Evolutionary conservation across 164 flowering plant species (phyloP).

Genomic region (Stephania cephalantha): DNA sequence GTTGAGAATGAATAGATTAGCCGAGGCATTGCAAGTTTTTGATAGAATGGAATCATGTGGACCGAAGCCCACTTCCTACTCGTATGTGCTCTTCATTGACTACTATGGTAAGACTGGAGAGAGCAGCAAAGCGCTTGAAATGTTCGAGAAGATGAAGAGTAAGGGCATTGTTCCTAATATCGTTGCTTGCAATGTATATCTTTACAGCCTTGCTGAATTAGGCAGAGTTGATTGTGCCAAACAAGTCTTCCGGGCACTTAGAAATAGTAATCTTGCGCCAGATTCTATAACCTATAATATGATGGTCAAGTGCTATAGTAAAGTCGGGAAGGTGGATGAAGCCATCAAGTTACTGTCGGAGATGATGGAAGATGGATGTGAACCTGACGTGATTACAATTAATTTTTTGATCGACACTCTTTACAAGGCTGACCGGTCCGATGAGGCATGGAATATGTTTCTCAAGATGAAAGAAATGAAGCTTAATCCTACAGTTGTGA

Average conservation of each 20-base stretch:
- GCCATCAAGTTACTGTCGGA: conserved; percentile 55
- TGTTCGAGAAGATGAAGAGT: conserved; percentile 66
- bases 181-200: conserved; percentile 77
- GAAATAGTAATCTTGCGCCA: conserved; percentile 53
- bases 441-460: conserved; percentile 86
- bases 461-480: conserved; percentile 54
- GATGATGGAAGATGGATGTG: conserved; percentile 54
- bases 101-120: conserved; percentile 78
- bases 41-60: conserved; percentile 47
- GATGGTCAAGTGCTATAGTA: conserved; percentile 90
- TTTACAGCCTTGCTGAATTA: conserved; percentile 65
- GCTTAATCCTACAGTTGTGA: conserved; percentile 73
- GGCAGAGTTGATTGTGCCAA: conserved; percentile 65
- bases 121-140: conserved; percentile 56
- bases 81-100: conserved; percentile 80
- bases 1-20: conserved; percentile 45
- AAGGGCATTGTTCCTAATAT: conserved; percentile 71
- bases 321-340: conserved; percentile 68
- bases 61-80: conserved; percentile 51
- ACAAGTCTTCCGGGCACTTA: conserved; percentile 48
- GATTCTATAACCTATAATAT: conserved; percentile 88
- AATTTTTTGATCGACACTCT: conserved; percentile 75
- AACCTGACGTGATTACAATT: conserved; percentile 56
- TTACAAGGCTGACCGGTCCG: conserved; percentile 65
- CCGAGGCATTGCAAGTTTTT: conserved; percentile 55